Evolutionary conservation across 1,284 basidiomycete genomes (phyloP), one percentile per base, ranked within the genome.

Genomic region (Puccinia hordei): DNA sequence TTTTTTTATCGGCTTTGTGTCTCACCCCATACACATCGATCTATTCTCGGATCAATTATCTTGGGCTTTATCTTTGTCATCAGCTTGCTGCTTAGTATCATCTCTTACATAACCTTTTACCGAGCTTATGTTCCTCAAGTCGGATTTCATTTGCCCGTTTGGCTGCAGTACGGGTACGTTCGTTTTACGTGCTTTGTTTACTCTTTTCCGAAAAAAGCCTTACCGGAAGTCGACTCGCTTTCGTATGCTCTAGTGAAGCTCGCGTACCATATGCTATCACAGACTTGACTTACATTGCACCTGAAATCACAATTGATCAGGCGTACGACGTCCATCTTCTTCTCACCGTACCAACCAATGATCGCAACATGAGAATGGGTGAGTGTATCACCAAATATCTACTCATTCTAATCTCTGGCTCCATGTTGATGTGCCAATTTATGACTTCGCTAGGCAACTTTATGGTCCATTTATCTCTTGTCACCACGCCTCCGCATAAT

Each of bases 121-220:
- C 51, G 65, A 22, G 33, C 65, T 30, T 78, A 78, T 59, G 65
- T 78, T 22, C 75, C 75, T 24, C 63, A 78, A 30, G 61, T 78
- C 15, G 75, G 75, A 38, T 68, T 78, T 15, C 69, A n/a, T 44
- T 44, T 69, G 24, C 75, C 75, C 27, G 33, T 78, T n/a, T 78
- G 75, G 75, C 55, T 78, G 35, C 75, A 78, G 27, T 78, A 78
- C 68, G 75, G 75, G 75, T 78, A 12, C 44, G 75, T 78, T 38
- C 2, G 19, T 27, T 15, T 46, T 35, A 38, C 49, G 10, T 38
- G 13, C 22, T 63, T 55, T 46, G 2, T 13, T 61, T 38, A 19
- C 22, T 65, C 27, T 51, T 33, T 65, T 30, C 9, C n/a, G n/a
- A 35, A 65, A n/a, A 75, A 8, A 59, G 49, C 17, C 73, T 57